These are phyloP conservation scores for Hypomontagnella monticulosa DNA, from an alignment of 495 filamentous ascomycete species.

Conservation along the genomic window DNA sequence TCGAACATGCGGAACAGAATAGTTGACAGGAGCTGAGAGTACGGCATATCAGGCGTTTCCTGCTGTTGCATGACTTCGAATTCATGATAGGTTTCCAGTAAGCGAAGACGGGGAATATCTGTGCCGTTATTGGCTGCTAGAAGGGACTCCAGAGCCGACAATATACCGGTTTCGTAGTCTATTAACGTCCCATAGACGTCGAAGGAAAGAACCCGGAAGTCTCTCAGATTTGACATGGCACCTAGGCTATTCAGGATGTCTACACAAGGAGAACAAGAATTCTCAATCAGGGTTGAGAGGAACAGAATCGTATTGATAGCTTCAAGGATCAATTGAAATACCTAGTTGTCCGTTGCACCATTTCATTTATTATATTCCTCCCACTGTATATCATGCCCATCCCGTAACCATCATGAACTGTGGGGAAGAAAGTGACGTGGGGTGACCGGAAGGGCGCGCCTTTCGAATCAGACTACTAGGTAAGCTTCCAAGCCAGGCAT, in stretches of 20 bases:
- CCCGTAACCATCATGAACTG: too few relatives aligned
- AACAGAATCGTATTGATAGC: too few relatives aligned
- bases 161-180: constrained; percentile 62
- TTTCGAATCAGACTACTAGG: background rate
- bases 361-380: background rate
- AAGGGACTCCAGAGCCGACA: constrained; percentile 22
- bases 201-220: constrained; percentile 60
- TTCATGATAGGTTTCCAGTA: constrained; percentile 24
- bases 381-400: too few relatives aligned
- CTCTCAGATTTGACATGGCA: constrained; percentile 41
- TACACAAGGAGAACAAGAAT: background rate
- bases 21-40: constrained; percentile 61
- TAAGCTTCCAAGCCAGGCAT: too few relatives aligned
- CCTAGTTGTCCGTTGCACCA: background rate
- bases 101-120: constrained; percentile 7
- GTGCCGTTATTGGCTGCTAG: constrained; percentile 12
- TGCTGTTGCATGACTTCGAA: constrained; percentile 52
- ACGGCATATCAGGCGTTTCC: constrained; percentile 59
- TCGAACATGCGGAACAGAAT: constrained; percentile 38
- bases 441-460: constrained; percentile 27
- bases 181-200: constrained; percentile 70
- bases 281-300: too few relatives aligned
- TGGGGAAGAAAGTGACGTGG: background rate
- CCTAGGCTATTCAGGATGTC: background rate
- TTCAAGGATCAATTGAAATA: too few relatives aligned